phyloP scores from a whole-genome alignment of 805 yeast genomes.

The Metschnikowia picachoensis region DNA sequence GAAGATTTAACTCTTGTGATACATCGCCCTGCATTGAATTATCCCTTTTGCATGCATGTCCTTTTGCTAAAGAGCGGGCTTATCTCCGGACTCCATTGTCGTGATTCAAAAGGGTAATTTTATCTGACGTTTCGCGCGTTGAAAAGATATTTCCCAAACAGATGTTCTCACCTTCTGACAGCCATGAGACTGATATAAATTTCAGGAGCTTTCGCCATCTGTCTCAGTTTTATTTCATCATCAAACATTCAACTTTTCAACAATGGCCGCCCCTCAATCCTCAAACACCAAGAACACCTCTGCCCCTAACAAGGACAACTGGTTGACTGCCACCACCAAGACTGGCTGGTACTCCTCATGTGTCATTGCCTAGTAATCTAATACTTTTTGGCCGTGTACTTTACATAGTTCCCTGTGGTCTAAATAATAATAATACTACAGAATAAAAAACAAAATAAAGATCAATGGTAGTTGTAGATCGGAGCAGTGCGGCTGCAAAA shows the following conservation, averaged over 20 bases:
- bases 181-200: background rate
- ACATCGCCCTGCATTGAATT: too few species aligned
- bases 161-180: background rate
- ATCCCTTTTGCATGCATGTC: too few species aligned
- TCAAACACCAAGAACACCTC: conserved; percentile 3
- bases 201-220: background rate
- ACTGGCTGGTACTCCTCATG: conserved; percentile 12
- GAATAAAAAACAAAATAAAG: too few species aligned
- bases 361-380: conserved; percentile 11
- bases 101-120: conserved; percentile 4
- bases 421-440: background rate
- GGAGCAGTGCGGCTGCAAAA: background rate
- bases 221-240: background rate
- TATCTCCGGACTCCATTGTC: conserved; percentile 1
- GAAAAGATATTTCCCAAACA: background rate
- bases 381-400: background rate
- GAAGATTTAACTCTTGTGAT: too few species aligned
- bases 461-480: background rate
- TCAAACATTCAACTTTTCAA: background rate
- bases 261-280: conserved; percentile 12
- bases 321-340: conserved; percentile 7
- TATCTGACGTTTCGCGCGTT: conserved; percentile 5
- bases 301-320: conserved; percentile 11
- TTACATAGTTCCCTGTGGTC: background rate
- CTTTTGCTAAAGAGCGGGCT: background rate